A percentile compares a stretch with the other conserved stretches of the same genome.
Conservation (phyloP, 768 basidiomycete genomes). For the Rhodotorula kratochvilovae region DNA sequence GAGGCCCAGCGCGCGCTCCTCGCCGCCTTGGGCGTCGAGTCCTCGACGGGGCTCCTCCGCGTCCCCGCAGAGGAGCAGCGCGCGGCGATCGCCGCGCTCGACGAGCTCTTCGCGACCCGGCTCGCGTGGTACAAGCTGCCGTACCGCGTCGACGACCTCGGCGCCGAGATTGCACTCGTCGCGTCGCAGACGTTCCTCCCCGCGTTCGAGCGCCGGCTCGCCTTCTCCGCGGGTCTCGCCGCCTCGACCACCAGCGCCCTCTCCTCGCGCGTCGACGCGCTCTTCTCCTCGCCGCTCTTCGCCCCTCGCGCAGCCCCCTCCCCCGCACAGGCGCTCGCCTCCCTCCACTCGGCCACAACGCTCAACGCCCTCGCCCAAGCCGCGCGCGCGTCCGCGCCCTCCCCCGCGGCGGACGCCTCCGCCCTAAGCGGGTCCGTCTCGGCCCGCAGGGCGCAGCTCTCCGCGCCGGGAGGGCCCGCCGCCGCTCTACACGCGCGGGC, state of each 20-base stretch:
- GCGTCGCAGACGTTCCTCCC: constrained; percentile 19
- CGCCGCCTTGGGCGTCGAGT: constrained; percentile 14
- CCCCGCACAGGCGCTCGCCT: constrained; percentile 9
- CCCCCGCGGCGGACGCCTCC: not conserved
- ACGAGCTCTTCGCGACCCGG: constrained; percentile 14
- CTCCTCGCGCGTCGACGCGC: constrained; percentile 3
- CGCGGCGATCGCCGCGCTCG: not conserved
- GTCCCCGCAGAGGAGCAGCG: constrained; percentile 11
- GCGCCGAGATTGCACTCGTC: constrained; percentile 31
- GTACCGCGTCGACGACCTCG: constrained; percentile 39
- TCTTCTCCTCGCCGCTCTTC: constrained; percentile 29
- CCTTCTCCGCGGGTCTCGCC: constrained; percentile 27
- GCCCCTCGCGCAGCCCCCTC: constrained; percentile 7
- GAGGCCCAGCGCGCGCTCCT: constrained; percentile 6
- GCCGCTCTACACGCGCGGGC: constrained; percentile 37
- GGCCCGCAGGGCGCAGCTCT: constrained; percentile 31
- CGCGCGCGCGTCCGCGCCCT: not conserved
- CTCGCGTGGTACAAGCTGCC: constrained; percentile 43
- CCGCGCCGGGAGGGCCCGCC: constrained; percentile 34
- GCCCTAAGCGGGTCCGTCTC: constrained; percentile 33
- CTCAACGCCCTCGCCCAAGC: constrained; percentile 21
- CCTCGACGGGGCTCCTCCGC: constrained; percentile 4
- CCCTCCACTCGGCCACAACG: constrained; percentile 28
- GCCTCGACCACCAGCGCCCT: constrained; percentile 26
- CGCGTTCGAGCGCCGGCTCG: constrained; percentile 14